Evolutionary conservation across 1,284 basidiomycete species (phyloP), one percentile per base, ranked within the genome.

Genomic region (Hemileia vastatrix): DNA sequence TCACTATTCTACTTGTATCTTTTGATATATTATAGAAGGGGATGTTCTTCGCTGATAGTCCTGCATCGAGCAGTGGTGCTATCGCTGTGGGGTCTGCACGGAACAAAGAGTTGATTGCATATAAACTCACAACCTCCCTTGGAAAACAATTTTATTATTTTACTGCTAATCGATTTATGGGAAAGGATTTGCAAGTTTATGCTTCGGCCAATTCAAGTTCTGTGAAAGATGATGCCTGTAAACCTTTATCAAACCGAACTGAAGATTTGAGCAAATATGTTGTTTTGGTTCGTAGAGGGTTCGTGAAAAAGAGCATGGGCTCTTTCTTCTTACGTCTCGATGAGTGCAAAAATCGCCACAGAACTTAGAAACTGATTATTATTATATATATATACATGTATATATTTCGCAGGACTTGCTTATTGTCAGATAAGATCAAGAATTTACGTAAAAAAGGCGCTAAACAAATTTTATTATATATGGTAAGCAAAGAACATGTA

Each of bases 11-110:
- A n/a, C 40, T 8, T 43, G n/a, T 43, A 21, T 43, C 6, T 19
- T 49, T 32, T 53, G 40, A n/a, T 49, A 44, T 6, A 24, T 24
- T 9, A n/a, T 19, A 63, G 61, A 49, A 56, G 21, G 61, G 61
- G 21, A 11, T 63, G 5, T 63, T 63, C 27, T 57, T 51, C 27
- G 54, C 45, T 13, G 27, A 21, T 3, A 49, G 48, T 63, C 61
- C 61, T 9, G 61, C 61, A 3, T 48, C 54, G 5, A 49, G 54
- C n/a, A 43, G 43, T 19, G 53, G 53, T 47, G 47, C 54, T 3
- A 63, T 63, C 32, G 49, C 61, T 9, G 61, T 63, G 31, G 61
- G 61, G 4, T 63, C 61, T 18, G 61, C 57, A n/a, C 48, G 57
- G 31, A 32, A 54, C 1, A 32, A 31, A 4, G 27, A 36, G 3